Base-by-base conservation (phyloP, 176 grass and related monocot genomes). In the Cenchrus americanus region DNA sequence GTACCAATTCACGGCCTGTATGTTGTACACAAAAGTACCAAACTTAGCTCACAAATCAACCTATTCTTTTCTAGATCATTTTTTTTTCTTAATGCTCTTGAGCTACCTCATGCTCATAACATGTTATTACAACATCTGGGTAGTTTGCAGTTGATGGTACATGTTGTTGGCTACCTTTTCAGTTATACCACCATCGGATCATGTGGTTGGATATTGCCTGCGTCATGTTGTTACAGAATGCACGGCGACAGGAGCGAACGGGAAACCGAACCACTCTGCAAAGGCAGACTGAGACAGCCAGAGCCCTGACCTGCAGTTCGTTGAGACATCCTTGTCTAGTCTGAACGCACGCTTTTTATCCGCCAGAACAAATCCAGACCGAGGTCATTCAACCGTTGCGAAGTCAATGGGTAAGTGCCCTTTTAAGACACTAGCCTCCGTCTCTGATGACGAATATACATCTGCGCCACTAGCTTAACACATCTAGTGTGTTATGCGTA, bases 1-100 rank as follows among this genome's bases (percentile, higher is more conserved):
- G 78, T 89, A 78, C 58, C 40, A 73, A 66, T 59, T 27, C 21
- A 52, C 27, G 21, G 79, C 79, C 40, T 90, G 66, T 83, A 90
- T 78, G 58, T 27, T 83, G 66, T 78, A 70, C 44, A 15, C 17
- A 49, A 11, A 11, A 71, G 32, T 48, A 19, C 34, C 51, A 66
- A 83, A 78, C 14, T 61, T 74, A 61, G 54, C 37, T 77, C 24
- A 42, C 8, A 58, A 55, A 81, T 70, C n/a, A 22, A 55, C 41
- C 51, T 84, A 55, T 70, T 58, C 9, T 10, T 40, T 70, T 70
- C 54, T 14, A 7, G 10, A 30, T 54, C 34, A 4, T 44, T 44
- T 65, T 12, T 65, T 42, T 75, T 4, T 66, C 14, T 10, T 24
- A 27, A 32, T 17, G 44, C 24, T 51, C 42, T 63, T 79, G 14